These are phyloP conservation scores for Lentinula sp. DNA, from an alignment of 768 basidiomycete species.

Conservation along the genomic window DNA sequence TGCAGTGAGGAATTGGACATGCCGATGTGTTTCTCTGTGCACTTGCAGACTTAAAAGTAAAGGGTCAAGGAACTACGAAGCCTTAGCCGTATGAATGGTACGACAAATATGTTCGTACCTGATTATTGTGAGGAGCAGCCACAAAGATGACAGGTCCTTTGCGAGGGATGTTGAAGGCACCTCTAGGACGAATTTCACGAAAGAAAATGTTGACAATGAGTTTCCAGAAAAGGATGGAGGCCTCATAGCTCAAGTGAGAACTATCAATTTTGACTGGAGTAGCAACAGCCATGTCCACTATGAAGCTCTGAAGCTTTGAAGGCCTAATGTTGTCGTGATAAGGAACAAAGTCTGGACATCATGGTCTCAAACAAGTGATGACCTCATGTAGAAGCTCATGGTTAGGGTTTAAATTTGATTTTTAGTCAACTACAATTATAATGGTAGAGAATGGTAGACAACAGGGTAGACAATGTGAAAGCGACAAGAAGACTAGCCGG, in stretches of 20 bases:
- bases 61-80: constrained; percentile 82
- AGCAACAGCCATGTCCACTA: constrained; percentile 12
- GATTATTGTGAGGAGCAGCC: constrained; percentile 89
- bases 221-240: constrained; percentile 80
- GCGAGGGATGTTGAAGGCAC: constrained; percentile 90
- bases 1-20: constrained; percentile 83
- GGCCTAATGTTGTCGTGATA: neutral
- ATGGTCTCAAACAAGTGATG: neutral
- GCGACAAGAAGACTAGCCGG: constrained; percentile 14
- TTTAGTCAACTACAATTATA: neutral
- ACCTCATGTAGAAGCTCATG: neutral
- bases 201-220: constrained; percentile 91
- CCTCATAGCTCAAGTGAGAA: constrained; percentile 50
- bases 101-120: constrained; percentile 38
- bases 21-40: constrained; percentile 73
- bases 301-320: no score
- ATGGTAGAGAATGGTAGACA: neutral
- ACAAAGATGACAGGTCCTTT: constrained; percentile 92
- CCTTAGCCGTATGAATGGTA: constrained; percentile 8
- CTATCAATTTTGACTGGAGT: constrained; percentile 4
- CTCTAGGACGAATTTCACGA: constrained; percentile 88
- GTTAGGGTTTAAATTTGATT: neutral
- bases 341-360: neutral
- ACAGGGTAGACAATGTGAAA: neutral
- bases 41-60: constrained; percentile 81